Base-by-base conservation (phyloP, 108 stramenopile species). In the Skeletonema potamos region DNA sequence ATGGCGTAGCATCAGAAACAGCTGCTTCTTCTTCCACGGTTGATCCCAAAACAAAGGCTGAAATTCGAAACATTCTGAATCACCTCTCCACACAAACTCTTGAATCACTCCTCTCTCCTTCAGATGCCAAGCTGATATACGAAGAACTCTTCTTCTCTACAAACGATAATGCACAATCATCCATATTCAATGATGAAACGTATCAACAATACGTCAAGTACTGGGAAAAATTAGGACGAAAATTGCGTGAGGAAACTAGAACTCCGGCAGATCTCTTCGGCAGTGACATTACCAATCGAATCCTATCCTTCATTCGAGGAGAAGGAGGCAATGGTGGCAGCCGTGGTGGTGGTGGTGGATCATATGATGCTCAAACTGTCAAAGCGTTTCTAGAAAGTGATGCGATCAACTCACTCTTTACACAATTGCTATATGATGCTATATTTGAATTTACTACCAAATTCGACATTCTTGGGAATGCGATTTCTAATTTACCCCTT, bases 401-500 rank as follows among this genome's bases (percentile, higher is more conserved):
- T 55, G 88, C 88, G 6, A 68, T 89, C 56, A 86, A 87, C 18
- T 73, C 72, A 4, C 70, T 89, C n/a, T 86, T 89, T 44, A 73
- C 86, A 33, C 60, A 64, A 58, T 44, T 85, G 13, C 61, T 89
- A n/a, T 89, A 82, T 66, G 88, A 89, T 67, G 88, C 82, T 2
- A 89, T 89, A 5, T 84, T 78, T 39, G 85, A 89, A 68, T 89
- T 89, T 63, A 79, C 83, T 6, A 78, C 82, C 58, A 84, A 76
- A 22, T 77, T 89, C 27, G 88, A 89, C 54, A 81, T 89, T 4
- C 74, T 89, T 65, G 88, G 88, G 15, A 86, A 86, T 58, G 82
- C 85, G 20, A 82, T 89, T 13, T 60, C 58, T 28, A 76, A 71
- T 29, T 61, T 89, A 30, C 88, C 88, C 3, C 80, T 89, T 9